Conservation (phyloP, 441 rosid genomes). For the Eruca vesicaria region DNA sequence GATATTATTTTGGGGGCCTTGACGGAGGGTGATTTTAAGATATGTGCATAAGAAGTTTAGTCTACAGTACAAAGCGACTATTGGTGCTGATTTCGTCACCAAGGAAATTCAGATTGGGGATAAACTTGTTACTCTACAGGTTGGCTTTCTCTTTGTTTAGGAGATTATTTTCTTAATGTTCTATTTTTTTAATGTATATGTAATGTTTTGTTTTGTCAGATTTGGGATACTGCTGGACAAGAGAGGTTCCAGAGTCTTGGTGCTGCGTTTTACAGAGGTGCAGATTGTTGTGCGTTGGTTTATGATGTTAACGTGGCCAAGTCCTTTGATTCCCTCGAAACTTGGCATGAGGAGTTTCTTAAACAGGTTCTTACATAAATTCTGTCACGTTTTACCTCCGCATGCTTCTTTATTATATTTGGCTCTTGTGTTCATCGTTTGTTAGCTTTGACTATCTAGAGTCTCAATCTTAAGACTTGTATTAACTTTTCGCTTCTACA, state of each 20-base stretch:
- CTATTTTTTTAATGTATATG: background rate
- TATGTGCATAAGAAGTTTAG: conserved; percentile 93
- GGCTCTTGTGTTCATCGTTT: background rate
- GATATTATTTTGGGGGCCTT: conserved; percentile 28
- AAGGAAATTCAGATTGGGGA: conserved; percentile 94
- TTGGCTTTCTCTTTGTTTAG: conserved; percentile 20
- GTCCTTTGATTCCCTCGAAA: conserved; percentile 88
- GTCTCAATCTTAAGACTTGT: background rate
- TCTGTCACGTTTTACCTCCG: background rate
- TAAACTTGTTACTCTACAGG: conserved; percentile 84
- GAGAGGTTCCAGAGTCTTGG: conserved; percentile 97
- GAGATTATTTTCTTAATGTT: background rate
- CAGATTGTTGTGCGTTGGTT: conserved; percentile 91
- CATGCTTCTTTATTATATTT: background rate
- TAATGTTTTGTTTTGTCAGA: conserved; percentile 41
- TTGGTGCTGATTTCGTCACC: conserved; percentile 97
- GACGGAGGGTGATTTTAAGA: conserved; percentile 44
- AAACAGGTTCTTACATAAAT: conserved; percentile 55
- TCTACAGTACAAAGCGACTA: conserved; percentile 93
- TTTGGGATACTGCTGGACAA: conserved; percentile 99
- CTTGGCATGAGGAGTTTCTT: conserved; percentile 97
- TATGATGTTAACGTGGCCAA: conserved; percentile 86
- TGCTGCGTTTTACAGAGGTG: conserved; percentile 95
- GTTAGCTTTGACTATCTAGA: background rate
- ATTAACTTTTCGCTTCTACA: background rate